Base-by-base conservation (phyloP, 352 stramenopile species). In the Pythium aquatile region DNA sequence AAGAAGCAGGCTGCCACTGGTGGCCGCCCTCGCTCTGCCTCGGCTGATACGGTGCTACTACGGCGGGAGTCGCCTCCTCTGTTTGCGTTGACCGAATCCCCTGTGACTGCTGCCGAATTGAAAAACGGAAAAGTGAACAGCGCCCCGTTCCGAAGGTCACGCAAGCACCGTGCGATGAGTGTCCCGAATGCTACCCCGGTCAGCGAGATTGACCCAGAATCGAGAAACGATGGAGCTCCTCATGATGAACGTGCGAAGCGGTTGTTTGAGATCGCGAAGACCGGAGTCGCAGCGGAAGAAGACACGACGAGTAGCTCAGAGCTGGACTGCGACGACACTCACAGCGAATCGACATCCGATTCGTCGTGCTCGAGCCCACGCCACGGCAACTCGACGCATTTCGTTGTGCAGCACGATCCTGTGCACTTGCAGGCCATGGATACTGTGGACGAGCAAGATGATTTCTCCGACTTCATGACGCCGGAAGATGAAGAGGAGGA, bases 321-420 rank as follows among this genome's bases (percentile, higher is more conserved):
- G 39, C 35, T 90, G 17, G 81, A 92, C 47, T 87, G 72, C 29
- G 83, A 92, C 42, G 83, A 90, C 46, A 90, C 81, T 4, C 87
- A 85, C 60, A 92, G 83, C 24, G 83, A 90, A 42, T 90, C 81
- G 20, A 90, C 81, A 1, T 78, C 78, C 1, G 83, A 90, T 39
- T 92, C 83, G 17, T 92, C 83, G 56, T 92, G 79, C 26, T 70
- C 80, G 10, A 92, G 83, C 71, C 83, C 81, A 49, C 81, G 75
- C 1, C 79, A 86, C 53, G 77, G 64, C 35, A 70, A 77, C 6
- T 42, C 77, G 1, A 54, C 37, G 35, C 61, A 70, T 5, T 82
- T 83, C 37, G 58, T 55, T 33, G 65, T 58, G 1, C 70, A 84
- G 9, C 72, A 67, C 14, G 64, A 71, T 16, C 47, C 72, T 39